A percentile compares a stretch with the other conserved stretches of the same genome.
These are phyloP conservation scores for Corylus heterophylla DNA, from an alignment of 306 rosid genomes.

Conservation along the genomic window DNA sequence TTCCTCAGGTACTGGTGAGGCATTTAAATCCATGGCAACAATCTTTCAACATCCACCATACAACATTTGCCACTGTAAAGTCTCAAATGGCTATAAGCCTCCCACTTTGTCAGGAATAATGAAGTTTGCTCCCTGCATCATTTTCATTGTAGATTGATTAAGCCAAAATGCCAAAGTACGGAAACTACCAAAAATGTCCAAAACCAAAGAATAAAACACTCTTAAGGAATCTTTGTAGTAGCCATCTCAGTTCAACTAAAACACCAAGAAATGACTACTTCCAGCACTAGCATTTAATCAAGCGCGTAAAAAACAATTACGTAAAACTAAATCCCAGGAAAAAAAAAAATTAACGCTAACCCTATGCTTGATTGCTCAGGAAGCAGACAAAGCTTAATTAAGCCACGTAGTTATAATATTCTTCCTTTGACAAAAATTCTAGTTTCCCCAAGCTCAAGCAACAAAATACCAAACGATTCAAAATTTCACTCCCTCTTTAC, in stretches of 20 bases:
- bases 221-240: neutral
- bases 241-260: neutral
- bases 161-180: neutral
- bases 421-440: neutral
- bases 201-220: neutral
- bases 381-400: neutral
- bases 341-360: neutral
- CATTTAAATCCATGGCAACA: constrained; percentile 97
- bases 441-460: constrained; percentile 18
- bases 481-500: constrained; percentile 6
- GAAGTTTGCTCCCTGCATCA: constrained; percentile 34
- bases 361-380: neutral
- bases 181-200: neutral
- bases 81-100: constrained; percentile 20
- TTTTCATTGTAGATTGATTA: constrained; percentile 18
- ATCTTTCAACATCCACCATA: constrained; percentile 68
- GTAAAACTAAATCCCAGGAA: neutral
- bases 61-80: constrained; percentile 46
- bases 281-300: neutral
- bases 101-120: constrained; percentile 8
- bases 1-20: constrained; percentile 92
- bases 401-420: neutral
- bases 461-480: constrained; percentile 16
- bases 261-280: neutral
- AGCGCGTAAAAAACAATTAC: neutral